These are phyloP conservation scores for Suillus paluster DNA, from an alignment of 768 basidiomycete genomes.

Conservation along the genomic window DNA sequence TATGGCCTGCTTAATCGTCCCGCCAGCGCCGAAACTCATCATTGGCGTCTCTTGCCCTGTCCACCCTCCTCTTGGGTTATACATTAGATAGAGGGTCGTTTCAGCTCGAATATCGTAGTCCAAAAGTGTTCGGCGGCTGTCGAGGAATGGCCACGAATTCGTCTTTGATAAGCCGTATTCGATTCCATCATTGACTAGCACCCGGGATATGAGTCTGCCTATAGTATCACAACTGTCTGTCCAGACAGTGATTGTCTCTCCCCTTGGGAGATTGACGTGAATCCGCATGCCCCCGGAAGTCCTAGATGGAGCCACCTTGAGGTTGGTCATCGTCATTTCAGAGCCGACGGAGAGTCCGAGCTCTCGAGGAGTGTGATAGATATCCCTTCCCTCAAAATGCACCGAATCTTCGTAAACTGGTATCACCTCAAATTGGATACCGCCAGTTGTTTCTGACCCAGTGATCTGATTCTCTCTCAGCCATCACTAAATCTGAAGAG, in stretches of 20 bases:
- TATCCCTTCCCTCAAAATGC: neutral
- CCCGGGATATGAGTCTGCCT: slow-evolving; percentile 79
- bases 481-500: neutral
- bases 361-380: slow-evolving; percentile 5
- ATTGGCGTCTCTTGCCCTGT: slow-evolving; percentile 36
- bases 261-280: slow-evolving; percentile 80
- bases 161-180: no score
- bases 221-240: slow-evolving; percentile 78
- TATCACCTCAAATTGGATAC: slow-evolving; percentile 16
- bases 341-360: slow-evolving; percentile 3
- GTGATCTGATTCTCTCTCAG: neutral
- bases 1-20: neutral
- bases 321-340: neutral
- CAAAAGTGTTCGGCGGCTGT: slow-evolving; percentile 87
- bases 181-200: slow-evolving; percentile 93
- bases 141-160: no score
- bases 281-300: slow-evolving; percentile 72
- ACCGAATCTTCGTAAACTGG: neutral
- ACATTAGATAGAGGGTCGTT: slow-evolving; percentile 91
- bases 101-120: slow-evolving; percentile 97
- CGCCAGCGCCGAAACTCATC: neutral
- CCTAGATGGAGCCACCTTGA: neutral
- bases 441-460: slow-evolving; percentile 8
- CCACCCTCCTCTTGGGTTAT: slow-evolving; percentile 67
- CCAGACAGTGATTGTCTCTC: slow-evolving; percentile 86